Evolutionary conservation across 2,329 filamentous ascomycete genomes (phyloP).

Genomic region (Trematosphaeria pertusa): DNA sequence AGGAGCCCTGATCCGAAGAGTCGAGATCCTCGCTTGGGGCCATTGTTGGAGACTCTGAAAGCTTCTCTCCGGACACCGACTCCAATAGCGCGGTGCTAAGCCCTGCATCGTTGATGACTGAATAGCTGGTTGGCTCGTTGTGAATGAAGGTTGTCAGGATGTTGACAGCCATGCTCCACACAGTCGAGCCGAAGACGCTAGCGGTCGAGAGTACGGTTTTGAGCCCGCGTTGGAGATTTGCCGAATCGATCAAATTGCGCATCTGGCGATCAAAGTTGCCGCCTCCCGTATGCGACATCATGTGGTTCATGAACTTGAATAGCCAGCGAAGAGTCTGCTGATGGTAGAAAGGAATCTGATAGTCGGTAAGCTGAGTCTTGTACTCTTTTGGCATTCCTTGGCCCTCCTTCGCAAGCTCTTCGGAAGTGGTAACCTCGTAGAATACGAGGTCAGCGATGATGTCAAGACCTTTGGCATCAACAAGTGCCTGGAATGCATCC

Average conservation of each 20-base stretch:
- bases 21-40: conserved; percentile 23
- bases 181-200: conserved; percentile 82
- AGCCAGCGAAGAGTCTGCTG: conserved; percentile 93
- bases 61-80: conserved; percentile 67
- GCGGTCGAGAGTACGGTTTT: conserved; percentile 83
- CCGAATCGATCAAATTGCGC: conserved; percentile 92
- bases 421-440: conserved; percentile 75
- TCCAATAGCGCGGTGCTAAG: conserved; percentile 86
- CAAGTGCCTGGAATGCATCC: conserved; percentile 83
- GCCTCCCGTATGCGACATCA: conserved; percentile 80
- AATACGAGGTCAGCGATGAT: conserved; percentile 88
- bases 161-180: conserved; percentile 93
- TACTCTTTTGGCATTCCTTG: conserved; percentile 75
- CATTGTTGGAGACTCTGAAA: conserved; percentile 15
- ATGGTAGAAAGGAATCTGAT: conserved; percentile 89
- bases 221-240: conserved; percentile 79
- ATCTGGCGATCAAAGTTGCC: conserved; percentile 89
- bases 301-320: conserved; percentile 94
- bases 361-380: conserved; percentile 86
- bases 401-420: conserved; percentile 70
- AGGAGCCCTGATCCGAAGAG: conserved; percentile 18
- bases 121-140: conserved; percentile 97
- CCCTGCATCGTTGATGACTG: conserved; percentile 92
- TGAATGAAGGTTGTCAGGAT: conserved; percentile 97
- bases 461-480: conserved; percentile 83